A percentile compares a stretch with the other conserved stretches of the same genome.
These are phyloP conservation scores for Hypoxylon perforatum DNA, from an alignment of 495 filamentous ascomycete genomes.

Conservation along the genomic window DNA sequence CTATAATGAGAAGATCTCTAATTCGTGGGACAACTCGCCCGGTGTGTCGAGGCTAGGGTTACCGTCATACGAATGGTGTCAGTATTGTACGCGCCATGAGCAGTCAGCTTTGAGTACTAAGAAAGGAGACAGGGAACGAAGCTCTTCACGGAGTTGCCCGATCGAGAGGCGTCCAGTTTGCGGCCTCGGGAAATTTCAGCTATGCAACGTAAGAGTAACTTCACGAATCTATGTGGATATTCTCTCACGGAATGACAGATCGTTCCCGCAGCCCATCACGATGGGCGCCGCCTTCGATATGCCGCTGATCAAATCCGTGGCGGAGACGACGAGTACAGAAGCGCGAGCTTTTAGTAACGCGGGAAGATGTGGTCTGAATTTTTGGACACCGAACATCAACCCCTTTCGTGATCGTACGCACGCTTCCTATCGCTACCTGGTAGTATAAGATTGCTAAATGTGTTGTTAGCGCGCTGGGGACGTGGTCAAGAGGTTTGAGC, in stretches of 20 bases:
- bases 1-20: conserved; percentile 63
- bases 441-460: too few species aligned
- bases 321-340: conserved; percentile 67
- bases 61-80: conserved; percentile 66
- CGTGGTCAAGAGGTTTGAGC: conserved; percentile 66
- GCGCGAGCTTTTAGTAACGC: conserved; percentile 72
- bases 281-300: conserved; percentile 71
- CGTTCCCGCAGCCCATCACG: conserved; percentile 70
- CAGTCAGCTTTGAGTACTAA: too few species aligned
- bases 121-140: too few species aligned
- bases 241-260: conserved; percentile 17
- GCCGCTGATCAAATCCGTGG: conserved; percentile 67
- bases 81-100: too few species aligned
- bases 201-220: conserved; percentile 60
- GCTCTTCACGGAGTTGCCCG: conserved; percentile 68
- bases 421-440: too few species aligned
- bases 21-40: conserved; percentile 64
- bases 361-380: conserved; percentile 65
- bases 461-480: conserved; percentile 70
- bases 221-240: too few species aligned
- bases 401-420: conserved; percentile 69
- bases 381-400: conserved; percentile 74
- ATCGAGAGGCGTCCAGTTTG: conserved; percentile 62
- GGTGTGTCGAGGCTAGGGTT: conserved; percentile 69
- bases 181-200: conserved; percentile 60